These are phyloP conservation scores for Metschnikowia borealis DNA, from an alignment of 805 yeast genomes.

Conservation along the genomic window DNA sequence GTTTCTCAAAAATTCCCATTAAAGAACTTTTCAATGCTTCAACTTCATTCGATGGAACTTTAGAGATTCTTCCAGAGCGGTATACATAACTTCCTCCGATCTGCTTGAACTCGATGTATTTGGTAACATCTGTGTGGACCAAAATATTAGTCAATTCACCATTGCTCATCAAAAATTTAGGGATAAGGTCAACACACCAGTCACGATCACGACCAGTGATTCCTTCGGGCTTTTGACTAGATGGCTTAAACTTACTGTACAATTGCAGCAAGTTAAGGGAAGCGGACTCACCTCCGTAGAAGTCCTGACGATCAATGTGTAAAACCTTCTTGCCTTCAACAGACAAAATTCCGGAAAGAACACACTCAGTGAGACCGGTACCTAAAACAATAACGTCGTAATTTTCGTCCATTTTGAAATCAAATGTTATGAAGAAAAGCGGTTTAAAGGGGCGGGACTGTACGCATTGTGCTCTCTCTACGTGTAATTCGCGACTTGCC, in stretches of 20 bases:
- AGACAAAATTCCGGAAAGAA: conserved; percentile 86
- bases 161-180: conserved; percentile 94
- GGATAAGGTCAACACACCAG: conserved; percentile 97
- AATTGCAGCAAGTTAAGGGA: conserved; percentile 67
- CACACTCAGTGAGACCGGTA: conserved; percentile 93
- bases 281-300: conserved; percentile 92
- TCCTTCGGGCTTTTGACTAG: conserved; percentile 59
- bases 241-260: conserved; percentile 82
- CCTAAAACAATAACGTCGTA: conserved; percentile 97
- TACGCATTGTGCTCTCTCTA: neutral
- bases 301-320: conserved; percentile 94
- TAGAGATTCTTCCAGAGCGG: conserved; percentile 84
- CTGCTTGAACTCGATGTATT: conserved; percentile 94
- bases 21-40: conserved; percentile 90
- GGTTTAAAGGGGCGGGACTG: neutral
- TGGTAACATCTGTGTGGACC: conserved; percentile 92
- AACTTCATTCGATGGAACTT: conserved; percentile 87
- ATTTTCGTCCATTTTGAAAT: conserved; percentile 73
- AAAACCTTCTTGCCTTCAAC: conserved; percentile 98
- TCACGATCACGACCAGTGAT: conserved; percentile 88
- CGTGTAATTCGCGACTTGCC: conserved; percentile 4
- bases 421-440: neutral
- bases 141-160: conserved; percentile 95
- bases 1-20: conserved; percentile 94
- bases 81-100: conserved; percentile 94